Percentiles rank a stretch among this genome's conserved stretches.
Evolutionary conservation across 139 green algal genomes (phyloP).

Genomic region (Chlorella sp.): DNA sequence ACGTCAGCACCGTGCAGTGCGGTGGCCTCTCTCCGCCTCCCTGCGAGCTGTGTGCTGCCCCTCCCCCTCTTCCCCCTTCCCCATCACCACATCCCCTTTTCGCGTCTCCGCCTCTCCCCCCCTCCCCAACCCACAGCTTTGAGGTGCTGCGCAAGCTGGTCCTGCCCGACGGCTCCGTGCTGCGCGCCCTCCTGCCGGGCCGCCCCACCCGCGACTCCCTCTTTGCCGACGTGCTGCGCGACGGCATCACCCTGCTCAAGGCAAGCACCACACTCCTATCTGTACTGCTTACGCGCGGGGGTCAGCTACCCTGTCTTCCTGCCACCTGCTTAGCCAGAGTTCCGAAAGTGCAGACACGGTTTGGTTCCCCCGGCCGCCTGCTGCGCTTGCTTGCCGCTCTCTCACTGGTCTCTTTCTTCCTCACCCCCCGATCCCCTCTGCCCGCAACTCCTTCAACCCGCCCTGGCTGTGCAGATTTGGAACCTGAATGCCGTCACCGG

Average conservation of each 20-base stretch:
- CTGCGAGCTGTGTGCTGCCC: not conserved
- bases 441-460: not conserved
- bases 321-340: too few relatives aligned
- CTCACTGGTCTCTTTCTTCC: not conserved
- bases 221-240: constrained; percentile 85
- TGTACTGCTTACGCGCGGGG: too few relatives aligned
- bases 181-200: constrained; percentile 77
- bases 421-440: not conserved
- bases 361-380: too few relatives aligned
- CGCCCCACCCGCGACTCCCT: constrained; percentile 92
- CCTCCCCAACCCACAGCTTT: constrained; percentile 47
- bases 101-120: not conserved
- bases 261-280: constrained; percentile 31
- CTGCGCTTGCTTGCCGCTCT: too few relatives aligned
- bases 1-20: not conserved
- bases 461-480: constrained; percentile 64
- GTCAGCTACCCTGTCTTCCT: too few relatives aligned
- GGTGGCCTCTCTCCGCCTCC: too few relatives aligned
- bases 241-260: constrained; percentile 85
- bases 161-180: constrained; percentile 71
- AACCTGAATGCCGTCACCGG: constrained; percentile 69
- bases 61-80: not conserved
- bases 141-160: constrained; percentile 75
- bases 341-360: too few relatives aligned
- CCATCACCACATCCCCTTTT: too few relatives aligned